Evolutionary conservation across 2,329 filamentous ascomycete species (phyloP), one percentile per base, ranked within the genome.

Genomic region (Claviceps humidiphila): DNA sequence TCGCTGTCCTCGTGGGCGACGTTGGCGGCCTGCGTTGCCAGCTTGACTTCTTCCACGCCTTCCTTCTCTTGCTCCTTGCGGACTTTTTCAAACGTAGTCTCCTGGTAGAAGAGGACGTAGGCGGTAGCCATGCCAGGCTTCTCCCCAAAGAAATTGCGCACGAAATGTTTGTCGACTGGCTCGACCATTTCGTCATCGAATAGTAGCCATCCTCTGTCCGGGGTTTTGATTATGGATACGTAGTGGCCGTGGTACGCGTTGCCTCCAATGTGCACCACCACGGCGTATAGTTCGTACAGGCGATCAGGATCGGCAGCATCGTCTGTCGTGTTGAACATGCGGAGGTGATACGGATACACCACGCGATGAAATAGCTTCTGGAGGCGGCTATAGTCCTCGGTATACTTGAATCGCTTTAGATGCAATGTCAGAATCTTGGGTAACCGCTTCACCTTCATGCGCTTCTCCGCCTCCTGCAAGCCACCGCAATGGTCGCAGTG

Each of bases 181-280:
- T 98, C 93, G 4, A 98, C 93, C 81, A 97, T 89, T 70, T 98
- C 93, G 62, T 98, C 93, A 60, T 98, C 93, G 60, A 98, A 98
- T 5, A 98, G 72, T 43, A 98, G 72, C 93, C 93, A 98, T 30
- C 93, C 93, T 51, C 88, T 82, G 64, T 97, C 93, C 63, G 94
- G 84, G 0, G 93, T 97, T 70, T 98, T 98, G 73, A 98, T 90
- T 51, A 98, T 93, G 5, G 90, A 89, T 37, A 98, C 89, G 61
- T 98, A 98, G 66, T 98, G 93, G 4, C 93, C 93, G 64, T 98
- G 93, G 63, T 96, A 96, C 4, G 93, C 91, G 22, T 95, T 94
- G 48, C 89, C 89, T 51, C 93, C 93, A 57, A 98, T 97, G 63
- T 98, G 93, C 22, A 98, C 89, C 9, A 98, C 89, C 3, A 98